Evolutionary conservation across 2,329 filamentous ascomycete species (phyloP), one percentile per base, ranked within the genome.

Genomic region (Pseudocercospora macadamiae): DNA sequence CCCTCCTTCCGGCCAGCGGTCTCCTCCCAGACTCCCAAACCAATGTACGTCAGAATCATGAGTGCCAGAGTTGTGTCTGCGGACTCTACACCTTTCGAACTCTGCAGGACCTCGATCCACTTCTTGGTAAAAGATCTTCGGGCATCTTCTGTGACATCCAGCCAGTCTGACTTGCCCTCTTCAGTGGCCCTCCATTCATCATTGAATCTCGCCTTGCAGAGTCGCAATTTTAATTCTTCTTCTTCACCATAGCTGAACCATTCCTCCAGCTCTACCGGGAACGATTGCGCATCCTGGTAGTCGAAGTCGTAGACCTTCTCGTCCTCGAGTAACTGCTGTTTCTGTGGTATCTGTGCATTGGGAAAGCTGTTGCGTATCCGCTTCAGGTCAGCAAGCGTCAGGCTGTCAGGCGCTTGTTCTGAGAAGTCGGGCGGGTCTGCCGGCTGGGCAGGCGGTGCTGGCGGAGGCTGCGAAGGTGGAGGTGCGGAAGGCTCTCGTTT

Each of bases 181-280:
- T 66, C 71, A 36, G 66, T 57, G 59, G 72, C 74, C 67, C 70
- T 73, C 90, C 90, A 96, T 70, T 88, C 84, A 71, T 86, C 84
- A 64, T 92, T 85, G 70, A 96, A 97, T 2, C 88, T 86, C 34
- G 86, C 82, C 70, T 90, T 90, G 18, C 90, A 88, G 54, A 87
- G 85, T 54, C 89, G 83, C 49, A 97, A 80, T 69, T 93, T 88
- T 47, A 88, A 83, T 77, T 90, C 90, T 72, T 97, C 93, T 75
- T 90, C 89, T 62, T 91, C 87, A 67, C 89, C 89, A 76, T 97
- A 97, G 54, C 89, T 87, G 75, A 99, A 99, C 95, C 95, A 99
- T 77, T 99, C 95, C 72, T 97, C 91, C 48, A 99, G 82, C 79
- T 99, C 95, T 64, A 95, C 91, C 16, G 90, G 86, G 67, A 96